Conservation (phyloP, 1,284 basidiomycete species). For the Marasmius sp. region DNA sequence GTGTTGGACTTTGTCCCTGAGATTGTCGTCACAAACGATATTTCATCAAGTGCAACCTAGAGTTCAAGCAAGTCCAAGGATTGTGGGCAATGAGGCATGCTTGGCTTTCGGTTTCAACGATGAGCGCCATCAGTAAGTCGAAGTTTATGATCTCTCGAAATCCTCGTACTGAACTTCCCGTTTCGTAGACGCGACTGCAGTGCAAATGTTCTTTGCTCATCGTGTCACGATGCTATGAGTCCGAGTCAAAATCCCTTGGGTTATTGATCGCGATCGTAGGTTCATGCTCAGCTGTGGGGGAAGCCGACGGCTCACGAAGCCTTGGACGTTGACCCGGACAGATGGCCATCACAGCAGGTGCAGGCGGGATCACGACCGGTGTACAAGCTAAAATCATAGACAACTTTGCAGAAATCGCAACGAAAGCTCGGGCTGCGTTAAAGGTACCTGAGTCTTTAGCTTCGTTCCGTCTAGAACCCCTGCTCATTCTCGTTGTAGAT, state of each 20-base stretch:
- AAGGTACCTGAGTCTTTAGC: neutral
- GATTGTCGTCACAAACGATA: slow-evolving; percentile 20
- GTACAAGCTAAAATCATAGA: neutral
- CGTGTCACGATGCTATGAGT: slow-evolving; percentile 22
- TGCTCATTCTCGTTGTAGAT: neutral
- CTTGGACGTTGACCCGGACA: neutral
- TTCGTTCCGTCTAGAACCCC: neutral
- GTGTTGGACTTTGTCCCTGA: slow-evolving; percentile 22
- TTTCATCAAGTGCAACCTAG: slow-evolving; percentile 20
- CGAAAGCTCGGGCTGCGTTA: neutral
- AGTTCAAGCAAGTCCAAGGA: slow-evolving; percentile 20
- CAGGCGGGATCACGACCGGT: neutral
- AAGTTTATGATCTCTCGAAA: neutral
- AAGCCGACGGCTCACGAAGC: neutral
- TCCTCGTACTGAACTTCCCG: too few relatives aligned
- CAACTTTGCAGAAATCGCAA: neutral
- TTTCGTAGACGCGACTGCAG: neutral
- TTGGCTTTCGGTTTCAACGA: slow-evolving; percentile 20
- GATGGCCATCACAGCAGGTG: neutral
- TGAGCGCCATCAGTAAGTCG: slow-evolving; percentile 22
- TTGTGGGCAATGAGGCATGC: slow-evolving; percentile 18
- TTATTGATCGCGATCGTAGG: neutral
- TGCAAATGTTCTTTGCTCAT: slow-evolving; percentile 19
- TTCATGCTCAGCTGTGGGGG: neutral
- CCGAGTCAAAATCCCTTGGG: slow-evolving; percentile 15